phyloP scores from a whole-genome alignment of 2,329 filamentous ascomycete species.

The Aspergillus vadensis region DNA sequence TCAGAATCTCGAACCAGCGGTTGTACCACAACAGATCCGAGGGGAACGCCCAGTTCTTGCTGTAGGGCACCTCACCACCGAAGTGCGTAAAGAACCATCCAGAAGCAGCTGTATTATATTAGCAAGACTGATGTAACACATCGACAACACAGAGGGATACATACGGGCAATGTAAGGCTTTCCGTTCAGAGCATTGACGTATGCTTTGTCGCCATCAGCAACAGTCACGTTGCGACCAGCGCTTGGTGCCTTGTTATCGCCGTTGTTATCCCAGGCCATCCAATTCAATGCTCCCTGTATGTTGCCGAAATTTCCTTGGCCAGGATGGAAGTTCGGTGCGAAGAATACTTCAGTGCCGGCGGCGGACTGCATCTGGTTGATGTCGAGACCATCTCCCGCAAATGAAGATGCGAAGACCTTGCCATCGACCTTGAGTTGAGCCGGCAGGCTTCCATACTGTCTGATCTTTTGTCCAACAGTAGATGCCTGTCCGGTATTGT shows the following conservation, averaged over 20 bases:
- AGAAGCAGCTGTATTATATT: conserved; percentile 38
- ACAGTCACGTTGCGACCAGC: conserved; percentile 45
- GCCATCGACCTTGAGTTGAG: conserved; percentile 53
- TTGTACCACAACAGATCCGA: conserved; percentile 49
- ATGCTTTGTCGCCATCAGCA: conserved; percentile 39
- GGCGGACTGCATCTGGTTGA: conserved; percentile 44
- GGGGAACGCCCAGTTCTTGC: conserved; percentile 56
- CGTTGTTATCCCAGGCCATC: conserved; percentile 49
- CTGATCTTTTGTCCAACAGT: conserved; percentile 51
- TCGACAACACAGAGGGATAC: conserved; percentile 18
- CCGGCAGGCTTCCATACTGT: conserved; percentile 47
- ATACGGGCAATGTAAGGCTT: conserved; percentile 54
- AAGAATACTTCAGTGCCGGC: conserved; percentile 52
- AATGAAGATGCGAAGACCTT: conserved; percentile 59
- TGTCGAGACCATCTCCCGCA: conserved; percentile 51
- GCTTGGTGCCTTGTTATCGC: conserved; percentile 54
- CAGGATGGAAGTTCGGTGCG: conserved; percentile 54
- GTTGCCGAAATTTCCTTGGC: conserved; percentile 38
- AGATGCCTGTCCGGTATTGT: conserved; percentile 38
- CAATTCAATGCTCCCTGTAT: conserved; percentile 50
- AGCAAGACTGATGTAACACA: background rate
- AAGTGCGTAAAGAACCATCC: conserved; percentile 58
- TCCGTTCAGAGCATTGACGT: conserved; percentile 33
- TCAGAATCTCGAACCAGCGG: conserved; percentile 47
- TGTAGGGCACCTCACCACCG: conserved; percentile 48